Base-by-base conservation (phyloP, 176 grass and related monocot species). In the Canna indica region DNA sequence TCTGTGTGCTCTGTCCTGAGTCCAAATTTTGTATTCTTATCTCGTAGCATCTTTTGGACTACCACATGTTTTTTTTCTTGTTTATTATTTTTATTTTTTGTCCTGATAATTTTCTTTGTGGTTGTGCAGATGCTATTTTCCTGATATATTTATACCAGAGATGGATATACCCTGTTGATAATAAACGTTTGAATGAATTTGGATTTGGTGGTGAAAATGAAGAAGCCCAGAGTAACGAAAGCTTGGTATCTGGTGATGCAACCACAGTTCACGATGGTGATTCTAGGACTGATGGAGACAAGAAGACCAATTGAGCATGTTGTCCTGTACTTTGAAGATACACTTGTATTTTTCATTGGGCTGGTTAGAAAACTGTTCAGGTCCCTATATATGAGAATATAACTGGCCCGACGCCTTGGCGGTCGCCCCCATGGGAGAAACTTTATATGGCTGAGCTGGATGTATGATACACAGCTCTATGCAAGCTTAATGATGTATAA, bases 141-240 rank as follows among this genome's bases (percentile, higher is more conserved):
- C 86, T 99, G 85, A 94, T 99, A 84, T 99, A 99, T 78, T 54
- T 99, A 35, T 99, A 99, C 48, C 95, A 99, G 70, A 94, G 87
- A 73, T 99, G 95, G 95, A 63, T 76, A 68, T 99, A 99, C 76
- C 95, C 95, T 4, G 95, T 99, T 18, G 95, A 99, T 53, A 99
- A 82, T 76, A 90, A 90, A 57, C 86, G 95, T 27, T 73, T 99
- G 28, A 99, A 99, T 20, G 95, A 99, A 79, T 99, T 88, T 14
- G 95, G 95, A 8, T 99, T 99, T 5, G 95, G 87, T 62, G 95
- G 95, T 20, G 95, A 90, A 67, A 90, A 86, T 0, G 87, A 93
- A 50, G 30, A 81, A n/a, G n/a, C n/a, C 1, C 61, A 75, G 58
- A 73, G 57, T 5, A 82, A 39, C n/a, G n/a, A n/a, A n/a, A n/a